Evolutionary conservation across 1,284 basidiomycete species (phyloP).

Genomic region (Xanthoconium separans): DNA sequence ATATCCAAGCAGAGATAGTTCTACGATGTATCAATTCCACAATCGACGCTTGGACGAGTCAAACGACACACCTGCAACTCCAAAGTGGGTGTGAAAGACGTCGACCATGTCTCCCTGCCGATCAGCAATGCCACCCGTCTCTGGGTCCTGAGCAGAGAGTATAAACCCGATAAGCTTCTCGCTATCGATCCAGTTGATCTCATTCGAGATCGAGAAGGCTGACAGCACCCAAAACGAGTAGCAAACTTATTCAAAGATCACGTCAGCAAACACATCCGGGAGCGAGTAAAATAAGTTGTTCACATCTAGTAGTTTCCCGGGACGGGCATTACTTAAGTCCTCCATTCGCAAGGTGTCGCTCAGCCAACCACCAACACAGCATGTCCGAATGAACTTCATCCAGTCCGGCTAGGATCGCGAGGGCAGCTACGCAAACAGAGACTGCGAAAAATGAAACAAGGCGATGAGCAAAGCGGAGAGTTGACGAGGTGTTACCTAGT

Average conservation of each 20-base stretch:
- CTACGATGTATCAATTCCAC: slow-evolving; percentile 37
- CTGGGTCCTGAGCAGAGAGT: slow-evolving; percentile 85
- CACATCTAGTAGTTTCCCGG: slow-evolving; percentile 98
- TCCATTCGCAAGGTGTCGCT: slow-evolving; percentile 90
- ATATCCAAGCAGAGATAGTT: slow-evolving; percentile 89
- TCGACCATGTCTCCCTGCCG: slow-evolving; percentile 92
- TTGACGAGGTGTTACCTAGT: slow-evolving; percentile 40
- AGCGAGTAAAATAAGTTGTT: slow-evolving; percentile 21
- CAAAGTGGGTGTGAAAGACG: slow-evolving; percentile 96
- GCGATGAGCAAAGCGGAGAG: neutral
- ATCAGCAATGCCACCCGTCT: slow-evolving; percentile 93
- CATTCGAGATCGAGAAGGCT: slow-evolving; percentile 81
- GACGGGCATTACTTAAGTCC: slow-evolving; percentile 89
- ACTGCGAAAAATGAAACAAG: slow-evolving; percentile 47
- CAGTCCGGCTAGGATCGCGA: slow-evolving; percentile 84
- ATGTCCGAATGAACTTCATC: slow-evolving; percentile 76
- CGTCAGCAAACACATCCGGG: neutral
- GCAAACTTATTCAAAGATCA: slow-evolving; percentile 68
- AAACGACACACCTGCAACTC: slow-evolving; percentile 74
- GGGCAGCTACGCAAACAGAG: slow-evolving; percentile 84
- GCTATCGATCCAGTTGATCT: slow-evolving; percentile 87
- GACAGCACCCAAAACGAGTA: slow-evolving; percentile 99
- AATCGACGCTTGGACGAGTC: neutral
- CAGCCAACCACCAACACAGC: slow-evolving; percentile 90
- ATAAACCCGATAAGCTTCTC: slow-evolving; percentile 85